These are phyloP conservation scores for Albatrellus ellisii DNA, from an alignment of 768 basidiomycete genomes.

Conservation along the genomic window DNA sequence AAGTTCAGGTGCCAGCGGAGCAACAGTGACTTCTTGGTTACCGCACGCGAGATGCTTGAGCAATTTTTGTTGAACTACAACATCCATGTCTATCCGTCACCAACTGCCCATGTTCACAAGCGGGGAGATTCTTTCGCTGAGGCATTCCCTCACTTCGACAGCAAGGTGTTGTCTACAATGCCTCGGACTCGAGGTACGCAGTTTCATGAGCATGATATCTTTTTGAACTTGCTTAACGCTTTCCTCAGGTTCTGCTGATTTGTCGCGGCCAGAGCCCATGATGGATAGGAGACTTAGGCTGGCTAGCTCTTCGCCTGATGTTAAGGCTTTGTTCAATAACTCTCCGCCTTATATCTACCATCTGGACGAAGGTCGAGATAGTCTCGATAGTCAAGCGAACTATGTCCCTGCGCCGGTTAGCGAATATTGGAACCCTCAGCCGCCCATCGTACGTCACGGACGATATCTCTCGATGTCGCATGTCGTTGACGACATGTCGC, in stretches of 20 bases:
- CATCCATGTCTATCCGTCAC: constrained; percentile 69
- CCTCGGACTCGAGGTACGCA: constrained; percentile 47
- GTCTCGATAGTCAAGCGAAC: constrained; percentile 35
- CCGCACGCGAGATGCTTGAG: constrained; percentile 86
- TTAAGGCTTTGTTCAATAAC: constrained; percentile 86
- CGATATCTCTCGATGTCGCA: constrained; percentile 14
- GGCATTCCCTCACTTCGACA: constrained; percentile 93
- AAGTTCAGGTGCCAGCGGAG: constrained; percentile 93
- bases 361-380: constrained; percentile 55
- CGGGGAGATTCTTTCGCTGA: constrained; percentile 89
- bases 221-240: constrained; percentile 9
- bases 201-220: constrained; percentile 10
- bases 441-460: constrained; percentile 49
- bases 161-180: constrained; percentile 77
- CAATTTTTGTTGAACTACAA: constrained; percentile 80
- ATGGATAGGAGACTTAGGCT: constrained; percentile 66
- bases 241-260: constrained; percentile 58
- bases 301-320: constrained; percentile 85
- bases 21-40: constrained; percentile 85
- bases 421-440: constrained; percentile 69
- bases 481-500: constrained; percentile 12
- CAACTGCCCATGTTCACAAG: constrained; percentile 69
- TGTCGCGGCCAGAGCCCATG: constrained; percentile 59
- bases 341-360: constrained; percentile 75
- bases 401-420: constrained; percentile 40